Percentiles rank a stretch among this genome's conserved stretches.
Evolutionary conservation across 148 eudicot species (phyloP).

Genomic region (Silene uniflora): DNA sequence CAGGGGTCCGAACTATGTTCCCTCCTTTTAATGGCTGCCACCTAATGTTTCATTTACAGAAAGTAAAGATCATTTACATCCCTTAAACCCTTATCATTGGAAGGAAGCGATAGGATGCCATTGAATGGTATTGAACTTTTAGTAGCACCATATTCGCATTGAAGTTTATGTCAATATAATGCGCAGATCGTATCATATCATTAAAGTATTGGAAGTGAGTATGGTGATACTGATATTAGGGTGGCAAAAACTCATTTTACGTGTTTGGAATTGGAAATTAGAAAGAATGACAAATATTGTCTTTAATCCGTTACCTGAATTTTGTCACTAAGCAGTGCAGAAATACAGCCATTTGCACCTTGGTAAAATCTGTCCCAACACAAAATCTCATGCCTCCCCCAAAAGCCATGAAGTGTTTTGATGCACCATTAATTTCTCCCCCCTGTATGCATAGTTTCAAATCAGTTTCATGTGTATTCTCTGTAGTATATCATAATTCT

Average conservation of each 20-base stretch:
- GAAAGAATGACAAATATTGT: not conserved
- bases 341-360: constrained; percentile 73
- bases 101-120: not conserved
- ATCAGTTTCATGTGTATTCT: constrained; percentile 2
- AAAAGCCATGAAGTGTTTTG: constrained; percentile 84
- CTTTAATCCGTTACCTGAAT: constrained; percentile 44
- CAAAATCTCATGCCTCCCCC: constrained; percentile 91
- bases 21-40: constrained; percentile 67
- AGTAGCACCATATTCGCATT: not conserved
- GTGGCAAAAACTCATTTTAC: not conserved
- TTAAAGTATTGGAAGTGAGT: not conserved
- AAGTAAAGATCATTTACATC: not conserved
- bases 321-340: constrained; percentile 77
- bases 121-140: not conserved
- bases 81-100: not conserved
- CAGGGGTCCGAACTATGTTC: constrained; percentile 62
- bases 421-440: constrained; percentile 51
- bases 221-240: not conserved
- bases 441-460: constrained; percentile 33
- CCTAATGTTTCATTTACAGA: constrained; percentile 34
- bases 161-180: no score
- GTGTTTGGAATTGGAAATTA: not conserved
- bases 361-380: constrained; percentile 75
- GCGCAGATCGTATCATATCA: no score
- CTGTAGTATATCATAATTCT: not conserved